These are phyloP conservation scores for Lactarius hengduanensis DNA, from an alignment of 768 basidiomycete genomes.

Conservation along the genomic window DNA sequence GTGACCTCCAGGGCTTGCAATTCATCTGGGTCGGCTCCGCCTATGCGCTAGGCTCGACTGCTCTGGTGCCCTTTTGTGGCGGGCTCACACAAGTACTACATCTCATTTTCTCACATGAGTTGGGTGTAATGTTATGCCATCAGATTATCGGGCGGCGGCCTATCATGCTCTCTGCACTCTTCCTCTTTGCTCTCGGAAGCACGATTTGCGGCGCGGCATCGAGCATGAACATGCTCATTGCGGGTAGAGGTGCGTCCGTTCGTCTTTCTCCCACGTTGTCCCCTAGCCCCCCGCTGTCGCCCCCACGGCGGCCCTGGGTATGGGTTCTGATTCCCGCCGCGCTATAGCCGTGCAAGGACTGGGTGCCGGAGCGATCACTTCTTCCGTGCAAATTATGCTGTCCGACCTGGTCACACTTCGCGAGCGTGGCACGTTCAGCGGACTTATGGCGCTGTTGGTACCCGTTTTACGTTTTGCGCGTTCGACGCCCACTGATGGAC, in stretches of 20 bases:
- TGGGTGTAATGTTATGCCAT: neutral
- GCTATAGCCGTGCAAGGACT: conserved; percentile 33
- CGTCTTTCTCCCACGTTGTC: neutral
- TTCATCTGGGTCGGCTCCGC: conserved; percentile 32
- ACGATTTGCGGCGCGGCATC: conserved; percentile 38
- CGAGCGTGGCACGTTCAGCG: conserved; percentile 37
- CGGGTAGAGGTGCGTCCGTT: conserved; percentile 31
- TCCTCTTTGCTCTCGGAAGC: conserved; percentile 35
- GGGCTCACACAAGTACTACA: conserved; percentile 28
- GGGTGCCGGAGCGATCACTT: conserved; percentile 34
- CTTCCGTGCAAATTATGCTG: conserved; percentile 36
- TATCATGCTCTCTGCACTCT: conserved; percentile 31
- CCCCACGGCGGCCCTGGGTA: neutral
- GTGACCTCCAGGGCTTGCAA: conserved; percentile 30
- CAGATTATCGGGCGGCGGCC: conserved; percentile 37
- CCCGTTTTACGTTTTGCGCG: neutral
- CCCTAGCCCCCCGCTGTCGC: neutral
- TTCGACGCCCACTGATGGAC: neutral
- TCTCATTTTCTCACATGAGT: neutral
- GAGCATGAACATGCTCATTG: conserved; percentile 37
- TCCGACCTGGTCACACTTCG: conserved; percentile 38
- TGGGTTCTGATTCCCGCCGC: neutral
- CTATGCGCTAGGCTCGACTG: conserved; percentile 32
- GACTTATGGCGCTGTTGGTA: conserved; percentile 35
- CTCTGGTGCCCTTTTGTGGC: conserved; percentile 33